Conservation (phyloP, 148 eudicot genomes). For the Chenopodium quinoa region DNA sequence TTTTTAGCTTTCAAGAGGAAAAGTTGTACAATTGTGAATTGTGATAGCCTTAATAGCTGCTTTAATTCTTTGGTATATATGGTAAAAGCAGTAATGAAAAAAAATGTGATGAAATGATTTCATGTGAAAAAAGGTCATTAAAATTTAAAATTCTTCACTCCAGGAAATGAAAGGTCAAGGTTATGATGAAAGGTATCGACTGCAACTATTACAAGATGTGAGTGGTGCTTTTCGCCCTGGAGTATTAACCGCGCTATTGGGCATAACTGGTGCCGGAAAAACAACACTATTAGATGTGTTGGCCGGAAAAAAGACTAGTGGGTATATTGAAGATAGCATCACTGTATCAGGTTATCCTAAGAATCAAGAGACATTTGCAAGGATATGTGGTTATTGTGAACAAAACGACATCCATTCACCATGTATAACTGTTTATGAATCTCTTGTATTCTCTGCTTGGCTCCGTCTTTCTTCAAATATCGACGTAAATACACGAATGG, state of each 20-base stretch:
- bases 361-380: slow-evolving; percentile 67
- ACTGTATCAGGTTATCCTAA: slow-evolving; percentile 64
- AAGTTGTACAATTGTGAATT: too few species aligned
- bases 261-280: slow-evolving; percentile 79
- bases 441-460: slow-evolving; percentile 64
- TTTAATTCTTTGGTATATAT: too few species aligned
- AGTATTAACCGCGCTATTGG: slow-evolving; percentile 67
- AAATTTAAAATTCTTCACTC: too few species aligned
- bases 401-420: slow-evolving; percentile 74
- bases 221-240: slow-evolving; percentile 81
- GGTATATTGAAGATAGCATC: slow-evolving; percentile 57
- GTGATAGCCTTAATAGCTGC: too few species aligned
- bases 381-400: slow-evolving; percentile 68
- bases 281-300: slow-evolving; percentile 72
- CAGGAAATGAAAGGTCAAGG: slow-evolving; percentile 61
- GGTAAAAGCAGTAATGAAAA: too few species aligned
- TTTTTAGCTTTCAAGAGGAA: too few species aligned
- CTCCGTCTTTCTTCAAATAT: slow-evolving; percentile 61
- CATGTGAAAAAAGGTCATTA: too few species aligned
- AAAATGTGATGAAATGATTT: too few species aligned
- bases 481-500: slow-evolving; percentile 43
- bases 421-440: slow-evolving; percentile 60
- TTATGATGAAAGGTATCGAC: slow-evolving; percentile 39
- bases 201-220: slow-evolving; percentile 56
- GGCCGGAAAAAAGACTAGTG: slow-evolving; percentile 75